Conservation (phyloP, 164 flowering plant species). For the Vitis rupestris region DNA sequence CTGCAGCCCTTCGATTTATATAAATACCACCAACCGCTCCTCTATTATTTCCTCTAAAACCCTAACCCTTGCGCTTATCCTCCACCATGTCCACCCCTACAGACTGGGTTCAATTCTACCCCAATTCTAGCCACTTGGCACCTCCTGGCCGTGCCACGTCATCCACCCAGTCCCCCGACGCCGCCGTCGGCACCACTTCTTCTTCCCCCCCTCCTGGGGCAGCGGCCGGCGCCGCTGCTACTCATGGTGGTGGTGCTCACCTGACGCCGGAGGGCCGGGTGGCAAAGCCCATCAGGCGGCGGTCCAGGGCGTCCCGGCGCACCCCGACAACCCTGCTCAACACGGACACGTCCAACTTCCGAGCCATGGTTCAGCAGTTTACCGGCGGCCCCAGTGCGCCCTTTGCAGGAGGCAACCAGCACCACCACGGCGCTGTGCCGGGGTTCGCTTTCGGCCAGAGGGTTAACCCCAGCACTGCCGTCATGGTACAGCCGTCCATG, state of each 20-base stretch:
- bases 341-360: constrained; percentile 72
- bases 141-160: neutral
- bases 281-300: constrained; percentile 43
- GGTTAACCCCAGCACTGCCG: neutral
- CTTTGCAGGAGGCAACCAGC: constrained; percentile 6
- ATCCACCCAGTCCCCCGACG: constrained; percentile 17
- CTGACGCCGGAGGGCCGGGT: constrained; percentile 52
- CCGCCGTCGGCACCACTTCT: constrained; percentile 26
- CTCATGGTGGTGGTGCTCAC: constrained; percentile 1
- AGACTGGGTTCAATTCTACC: constrained; percentile 45
- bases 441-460: constrained; percentile 20
- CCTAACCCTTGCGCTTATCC: constrained; percentile 15
- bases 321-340: constrained; percentile 75
- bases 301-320: constrained; percentile 65
- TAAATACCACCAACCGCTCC: neutral
- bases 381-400: constrained; percentile 61
- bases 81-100: constrained; percentile 31
- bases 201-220: neutral
- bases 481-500: constrained; percentile 4
- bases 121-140: neutral
- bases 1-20: neutral
- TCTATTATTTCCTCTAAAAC: neutral
- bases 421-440: neutral
- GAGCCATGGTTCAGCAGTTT: constrained; percentile 94
- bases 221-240: constrained; percentile 4